Percentiles rank a stretch among this genome's conserved stretches.
These are phyloP conservation scores for Paramecium primaurelia DNA, from an alignment of 73 alveolate genomes.

Conservation along the genomic window DNA sequence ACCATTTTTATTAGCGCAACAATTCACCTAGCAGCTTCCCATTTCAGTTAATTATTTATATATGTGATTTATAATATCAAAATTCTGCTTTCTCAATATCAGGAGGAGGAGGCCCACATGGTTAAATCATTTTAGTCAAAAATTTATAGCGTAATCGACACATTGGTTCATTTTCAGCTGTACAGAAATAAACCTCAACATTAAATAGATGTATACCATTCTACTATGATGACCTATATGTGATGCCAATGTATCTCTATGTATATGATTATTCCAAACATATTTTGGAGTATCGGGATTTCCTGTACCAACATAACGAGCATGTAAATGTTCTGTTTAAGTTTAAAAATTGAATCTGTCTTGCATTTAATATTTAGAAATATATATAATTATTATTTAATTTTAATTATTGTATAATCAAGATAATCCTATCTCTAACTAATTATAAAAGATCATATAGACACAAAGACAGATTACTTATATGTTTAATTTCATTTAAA, in stretches of 20 bases:
- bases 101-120: slow-evolving; percentile 89
- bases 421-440: neutral
- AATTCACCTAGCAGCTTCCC: neutral
- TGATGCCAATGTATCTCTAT: slow-evolving; percentile 84
- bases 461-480: no score
- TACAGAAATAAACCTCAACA: slow-evolving; percentile 69
- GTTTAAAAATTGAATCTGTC: slow-evolving; percentile 60
- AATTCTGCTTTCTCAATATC: slow-evolving; percentile 47
- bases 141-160: slow-evolving; percentile 68
- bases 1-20: neutral
- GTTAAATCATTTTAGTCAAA: slow-evolving; percentile 85
- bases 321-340: slow-evolving; percentile 73
- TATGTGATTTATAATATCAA: neutral
- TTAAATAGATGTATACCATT: slow-evolving; percentile 23
- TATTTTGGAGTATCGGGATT: slow-evolving; percentile 89
- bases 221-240: slow-evolving; percentile 88
- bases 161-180: slow-evolving; percentile 87
- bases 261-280: slow-evolving; percentile 27
- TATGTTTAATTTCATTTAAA: no score
- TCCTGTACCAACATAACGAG: slow-evolving; percentile 88
- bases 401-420: neutral
- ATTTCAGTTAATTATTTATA: slow-evolving; percentile 23
- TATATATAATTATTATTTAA: neutral
- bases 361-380: neutral
- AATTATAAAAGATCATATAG: no score